Evolutionary conservation across 345 rosid genomes (phyloP), one percentile per base, ranked within the genome.

Genomic region (Noccaea bulbosa): DNA sequence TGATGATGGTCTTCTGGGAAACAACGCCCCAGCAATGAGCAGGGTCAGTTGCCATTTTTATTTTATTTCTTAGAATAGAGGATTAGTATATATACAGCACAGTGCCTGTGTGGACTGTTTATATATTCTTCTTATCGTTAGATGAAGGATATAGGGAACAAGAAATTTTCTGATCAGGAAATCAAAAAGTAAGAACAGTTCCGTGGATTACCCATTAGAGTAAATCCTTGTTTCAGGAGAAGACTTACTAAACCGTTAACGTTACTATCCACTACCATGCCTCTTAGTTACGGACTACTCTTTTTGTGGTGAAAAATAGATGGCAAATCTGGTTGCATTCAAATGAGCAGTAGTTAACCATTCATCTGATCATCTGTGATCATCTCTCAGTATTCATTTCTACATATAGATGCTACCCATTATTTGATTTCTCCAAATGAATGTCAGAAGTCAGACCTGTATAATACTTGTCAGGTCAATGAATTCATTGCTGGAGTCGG

Each of bases 401-500:
- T 69, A 22, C 14, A 62, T 47, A 37, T 8, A 39, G 49, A 30
- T 9, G 54, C 47, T 30, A n/a, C 52, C 38, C 8, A 60, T 7
- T 32, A 45, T 32, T 24, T 41, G 37, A 16, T 59, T 11, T 27
- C 65, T 59, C 39, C 22, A 61, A 27, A 20, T 59, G 49, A 55
- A 67, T 65, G n/a, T 74, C 43, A 51, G 33, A 59, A 68, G 15
- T 74, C 43, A 51, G 33, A 59, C 70, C 72, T 71, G 35, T 69
- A 37, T 51, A 30, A 14, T 71, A 63, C 51, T 46, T 81, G 63
- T 65, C 76, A 94, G 99, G 98, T 95, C 76, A 90, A 95, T 35
- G 99, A 95, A 70, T 92, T 92, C 82, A 86, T 95, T 47, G 83
- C 97, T 66, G 98, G 99, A 76, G 93, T 89, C 46, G 97, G 99